A percentile compares a stretch with the other conserved stretches of the same genome.
Conservation (phyloP, 495 filamentous ascomycete genomes). For the Aspergillus heteromorphus region DNA sequence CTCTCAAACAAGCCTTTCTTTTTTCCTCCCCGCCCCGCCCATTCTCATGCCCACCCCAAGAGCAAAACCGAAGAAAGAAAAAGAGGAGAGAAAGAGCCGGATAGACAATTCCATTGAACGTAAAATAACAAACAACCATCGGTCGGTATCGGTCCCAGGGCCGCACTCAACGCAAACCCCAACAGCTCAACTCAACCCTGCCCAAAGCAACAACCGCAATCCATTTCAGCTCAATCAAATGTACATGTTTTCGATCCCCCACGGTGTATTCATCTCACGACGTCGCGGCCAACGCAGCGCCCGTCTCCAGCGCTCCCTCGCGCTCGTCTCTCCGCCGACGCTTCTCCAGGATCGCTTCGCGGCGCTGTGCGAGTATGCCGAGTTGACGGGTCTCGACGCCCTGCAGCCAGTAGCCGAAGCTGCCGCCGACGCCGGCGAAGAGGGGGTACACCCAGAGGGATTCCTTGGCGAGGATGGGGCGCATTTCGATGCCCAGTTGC, state of each 20-base stretch:
- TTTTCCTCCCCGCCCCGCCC: no score
- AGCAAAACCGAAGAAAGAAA: no score
- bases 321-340: constrained; percentile 63
- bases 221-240: no score
- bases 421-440: constrained; percentile 75
- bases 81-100: no score
- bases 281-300: constrained; percentile 36
- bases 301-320: constrained; percentile 27
- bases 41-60: no score
- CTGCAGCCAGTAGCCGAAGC: constrained; percentile 94
- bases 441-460: constrained; percentile 88
- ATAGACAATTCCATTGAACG: no score
- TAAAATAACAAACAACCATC: no score
- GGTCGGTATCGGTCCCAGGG: no score
- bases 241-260: constrained; percentile 9
- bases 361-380: constrained; percentile 67
- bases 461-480: constrained; percentile 74
- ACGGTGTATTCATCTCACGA: constrained; percentile 16
- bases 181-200: no score
- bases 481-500: constrained; percentile 98
- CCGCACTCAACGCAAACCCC: no score
- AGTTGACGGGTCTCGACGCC: constrained; percentile 77
- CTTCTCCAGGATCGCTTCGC: constrained; percentile 79
- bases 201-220: constrained; percentile 19
- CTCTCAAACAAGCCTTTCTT: no score